phyloP scores from a whole-genome alignment of 1,284 basidiomycete genomes.

The Ustilago trichophora region DNA sequence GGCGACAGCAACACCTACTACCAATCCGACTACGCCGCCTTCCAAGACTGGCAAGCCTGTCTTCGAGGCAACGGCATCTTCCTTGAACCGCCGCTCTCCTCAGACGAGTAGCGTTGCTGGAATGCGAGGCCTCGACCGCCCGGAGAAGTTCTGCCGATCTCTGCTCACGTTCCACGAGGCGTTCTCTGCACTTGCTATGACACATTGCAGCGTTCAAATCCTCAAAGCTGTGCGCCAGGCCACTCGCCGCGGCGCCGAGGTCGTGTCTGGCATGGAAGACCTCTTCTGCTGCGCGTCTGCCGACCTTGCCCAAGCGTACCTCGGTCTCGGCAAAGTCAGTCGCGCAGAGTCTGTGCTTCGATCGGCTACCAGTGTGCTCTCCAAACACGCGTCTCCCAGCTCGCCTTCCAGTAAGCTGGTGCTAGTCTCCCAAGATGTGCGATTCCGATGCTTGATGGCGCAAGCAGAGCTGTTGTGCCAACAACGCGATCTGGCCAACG shows the following conservation, averaged over 20 bases:
- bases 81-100: background rate
- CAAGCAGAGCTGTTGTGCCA: constrained; percentile 23
- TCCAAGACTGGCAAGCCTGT: constrained; percentile 18
- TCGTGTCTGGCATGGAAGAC: constrained; percentile 12
- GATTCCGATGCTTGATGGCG: constrained; percentile 37
- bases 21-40: constrained; percentile 20
- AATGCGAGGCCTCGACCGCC: constrained; percentile 13
- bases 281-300: constrained; percentile 35
- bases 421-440: constrained; percentile 30
- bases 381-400: background rate
- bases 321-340: constrained; percentile 29
- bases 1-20: constrained; percentile 7
- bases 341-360: constrained; percentile 32
- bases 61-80: constrained; percentile 3
- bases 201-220: constrained; percentile 43
- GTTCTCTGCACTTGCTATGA: constrained; percentile 37
- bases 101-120: background rate
- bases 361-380: constrained; percentile 6
- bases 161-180: constrained; percentile 37
- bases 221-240: constrained; percentile 39
- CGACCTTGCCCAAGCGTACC: constrained; percentile 23
- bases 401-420: constrained; percentile 12
- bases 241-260: constrained; percentile 10
- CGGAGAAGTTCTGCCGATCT: constrained; percentile 33
- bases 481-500: constrained; percentile 15